Conservation (phyloP, 257 asterid species). For the Solanum lignicaule region DNA sequence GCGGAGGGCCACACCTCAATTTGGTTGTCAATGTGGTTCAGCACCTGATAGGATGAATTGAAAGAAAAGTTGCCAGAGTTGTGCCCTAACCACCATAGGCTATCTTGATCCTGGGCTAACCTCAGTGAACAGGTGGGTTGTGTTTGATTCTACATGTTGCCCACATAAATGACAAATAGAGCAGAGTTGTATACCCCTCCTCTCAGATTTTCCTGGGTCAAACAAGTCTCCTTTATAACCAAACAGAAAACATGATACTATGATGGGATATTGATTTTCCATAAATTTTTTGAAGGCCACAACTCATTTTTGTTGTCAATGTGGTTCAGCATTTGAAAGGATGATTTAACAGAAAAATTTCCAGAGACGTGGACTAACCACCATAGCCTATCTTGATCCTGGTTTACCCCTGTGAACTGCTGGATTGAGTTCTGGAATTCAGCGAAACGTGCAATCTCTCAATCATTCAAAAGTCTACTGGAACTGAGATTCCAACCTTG, state of each 20-base stretch:
- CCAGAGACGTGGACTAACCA: background rate
- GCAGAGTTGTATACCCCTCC: background rate
- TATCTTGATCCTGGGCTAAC: background rate
- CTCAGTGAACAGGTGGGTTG: background rate
- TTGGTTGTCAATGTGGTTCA: background rate
- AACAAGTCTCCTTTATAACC: background rate
- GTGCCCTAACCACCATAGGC: background rate
- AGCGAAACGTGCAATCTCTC: background rate
- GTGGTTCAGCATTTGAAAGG: background rate
- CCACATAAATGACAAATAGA: background rate
- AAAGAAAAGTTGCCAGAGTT: background rate
- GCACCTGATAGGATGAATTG: background rate
- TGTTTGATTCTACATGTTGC: background rate
- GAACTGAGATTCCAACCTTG: background rate
- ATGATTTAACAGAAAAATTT: background rate
- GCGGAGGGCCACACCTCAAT: background rate
- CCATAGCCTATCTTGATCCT: background rate
- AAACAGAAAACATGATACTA: background rate
- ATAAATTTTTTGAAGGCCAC: background rate
- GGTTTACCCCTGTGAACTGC: background rate
- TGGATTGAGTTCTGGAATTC: background rate
- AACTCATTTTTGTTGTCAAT: background rate
- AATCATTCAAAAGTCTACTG: background rate
- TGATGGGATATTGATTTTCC: background rate
- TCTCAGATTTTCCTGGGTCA: background rate